These are phyloP conservation scores for Amanita rimosa DNA, from an alignment of 768 basidiomycete species.

Conservation along the genomic window DNA sequence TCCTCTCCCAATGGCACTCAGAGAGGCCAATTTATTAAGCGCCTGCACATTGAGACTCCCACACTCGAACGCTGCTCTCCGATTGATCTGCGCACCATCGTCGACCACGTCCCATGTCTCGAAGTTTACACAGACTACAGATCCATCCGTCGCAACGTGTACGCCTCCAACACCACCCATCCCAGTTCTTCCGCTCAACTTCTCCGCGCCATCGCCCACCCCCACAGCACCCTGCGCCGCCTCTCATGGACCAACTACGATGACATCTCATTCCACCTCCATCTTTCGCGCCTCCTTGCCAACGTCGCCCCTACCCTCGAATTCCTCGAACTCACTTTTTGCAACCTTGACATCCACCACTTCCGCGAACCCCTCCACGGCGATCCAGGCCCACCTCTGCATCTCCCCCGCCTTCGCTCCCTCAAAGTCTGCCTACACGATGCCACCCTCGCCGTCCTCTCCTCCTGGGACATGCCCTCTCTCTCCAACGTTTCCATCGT, in stretches of 20 bases:
- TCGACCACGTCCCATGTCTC: slow-evolving; percentile 51
- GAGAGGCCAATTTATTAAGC: slow-evolving; percentile 41
- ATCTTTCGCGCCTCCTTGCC: slow-evolving; percentile 41
- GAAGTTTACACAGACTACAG: slow-evolving; percentile 54
- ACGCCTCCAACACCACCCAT: slow-evolving; percentile 28
- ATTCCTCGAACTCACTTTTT: slow-evolving; percentile 58
- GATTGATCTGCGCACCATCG: slow-evolving; percentile 53
- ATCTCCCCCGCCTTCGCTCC: slow-evolving; percentile 52
- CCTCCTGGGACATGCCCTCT: slow-evolving; percentile 54
- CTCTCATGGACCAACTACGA: slow-evolving; percentile 70
- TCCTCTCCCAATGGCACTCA: slow-evolving; percentile 13
- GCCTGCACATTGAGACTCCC: slow-evolving; percentile 63
- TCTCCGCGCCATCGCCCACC: slow-evolving; percentile 45
- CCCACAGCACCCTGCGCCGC: slow-evolving; percentile 39
- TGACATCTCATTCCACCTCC: slow-evolving; percentile 42
- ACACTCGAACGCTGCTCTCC: slow-evolving; percentile 54
- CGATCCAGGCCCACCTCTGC: slow-evolving; percentile 22
- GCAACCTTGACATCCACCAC: slow-evolving; percentile 32
- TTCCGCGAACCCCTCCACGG: slow-evolving; percentile 6
- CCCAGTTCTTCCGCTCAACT: slow-evolving; percentile 42
- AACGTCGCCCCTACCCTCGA: slow-evolving; percentile 45
- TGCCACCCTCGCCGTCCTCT: slow-evolving; percentile 54
- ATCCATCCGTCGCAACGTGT: slow-evolving; percentile 46
- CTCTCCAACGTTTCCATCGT: slow-evolving; percentile 57
- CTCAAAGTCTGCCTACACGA: slow-evolving; percentile 66